Conservation (phyloP, 2,329 filamentous ascomycete genomes). For the Diaporthe ampelina region DNA sequence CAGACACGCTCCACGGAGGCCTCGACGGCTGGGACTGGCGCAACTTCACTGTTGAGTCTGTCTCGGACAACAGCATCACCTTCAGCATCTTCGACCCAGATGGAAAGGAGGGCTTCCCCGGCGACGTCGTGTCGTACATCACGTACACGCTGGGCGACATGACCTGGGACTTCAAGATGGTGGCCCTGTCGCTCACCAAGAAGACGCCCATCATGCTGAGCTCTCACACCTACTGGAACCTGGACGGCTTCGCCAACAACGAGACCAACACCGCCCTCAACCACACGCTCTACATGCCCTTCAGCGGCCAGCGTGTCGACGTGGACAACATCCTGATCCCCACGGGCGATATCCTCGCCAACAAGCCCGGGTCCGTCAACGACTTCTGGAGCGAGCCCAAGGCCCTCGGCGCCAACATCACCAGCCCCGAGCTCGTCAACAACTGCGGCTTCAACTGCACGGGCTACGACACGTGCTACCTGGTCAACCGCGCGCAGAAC, state of each 20-base stretch:
- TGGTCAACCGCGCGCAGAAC: constrained; percentile 73
- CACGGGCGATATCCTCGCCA: constrained; percentile 81
- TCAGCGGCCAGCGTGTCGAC: constrained; percentile 77
- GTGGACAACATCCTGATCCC: constrained; percentile 81
- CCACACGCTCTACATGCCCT: constrained; percentile 81
- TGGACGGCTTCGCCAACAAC: constrained; percentile 83
- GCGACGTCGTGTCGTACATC: constrained; percentile 80
- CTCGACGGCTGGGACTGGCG: constrained; percentile 82
- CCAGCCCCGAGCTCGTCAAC: constrained; percentile 71
- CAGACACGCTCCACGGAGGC: constrained; percentile 78
- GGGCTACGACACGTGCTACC: constrained; percentile 83
- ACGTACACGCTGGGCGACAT: constrained; percentile 78
- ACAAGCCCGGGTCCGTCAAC: constrained; percentile 76
- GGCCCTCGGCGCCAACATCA: constrained; percentile 79
- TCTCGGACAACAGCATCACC: constrained; percentile 77
- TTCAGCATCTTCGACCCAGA: constrained; percentile 81
- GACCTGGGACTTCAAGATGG: constrained; percentile 81
- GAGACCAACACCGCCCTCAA: constrained; percentile 76
- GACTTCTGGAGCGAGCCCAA: constrained; percentile 89
- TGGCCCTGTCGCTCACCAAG: constrained; percentile 78
- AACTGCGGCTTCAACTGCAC: constrained; percentile 88
- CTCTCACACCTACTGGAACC: constrained; percentile 83
- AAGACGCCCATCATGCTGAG: constrained; percentile 88
- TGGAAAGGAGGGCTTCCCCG: constrained; percentile 83
- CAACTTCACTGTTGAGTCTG: constrained; percentile 81